These are phyloP conservation scores for Wickerhamomyces silvicola DNA, from an alignment of 805 yeast species.

Conservation along the genomic window DNA sequence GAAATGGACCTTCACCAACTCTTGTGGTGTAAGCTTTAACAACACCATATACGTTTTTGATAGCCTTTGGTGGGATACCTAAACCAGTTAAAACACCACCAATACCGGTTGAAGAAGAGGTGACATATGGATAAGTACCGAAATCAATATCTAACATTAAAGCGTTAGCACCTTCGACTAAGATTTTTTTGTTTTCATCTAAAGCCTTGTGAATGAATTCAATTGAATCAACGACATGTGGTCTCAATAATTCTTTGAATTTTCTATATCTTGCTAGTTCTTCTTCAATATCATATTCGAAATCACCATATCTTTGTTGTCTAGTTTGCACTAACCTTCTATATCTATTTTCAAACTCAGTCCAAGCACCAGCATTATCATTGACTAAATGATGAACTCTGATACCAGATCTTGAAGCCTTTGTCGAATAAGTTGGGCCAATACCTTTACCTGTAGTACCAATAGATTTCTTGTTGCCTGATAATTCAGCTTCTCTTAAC, in stretches of 20 bases:
- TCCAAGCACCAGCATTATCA: constrained; percentile 89
- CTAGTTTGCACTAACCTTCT: constrained; percentile 74
- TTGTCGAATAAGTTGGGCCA: constrained; percentile 96
- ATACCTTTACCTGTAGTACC: constrained; percentile 99
- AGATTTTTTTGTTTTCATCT: constrained; percentile 69
- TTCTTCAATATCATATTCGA: constrained; percentile 76
- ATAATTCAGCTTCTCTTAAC: constrained; percentile 85
- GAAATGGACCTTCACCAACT: constrained; percentile 99
- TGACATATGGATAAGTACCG: constrained; percentile 97
- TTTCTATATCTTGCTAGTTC: constrained; percentile 74
- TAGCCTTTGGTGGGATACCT: constrained; percentile 87
- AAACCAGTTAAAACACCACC: constrained; percentile 98
- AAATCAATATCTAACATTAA: constrained; percentile 95
- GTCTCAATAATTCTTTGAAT: constrained; percentile 68
- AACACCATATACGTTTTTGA: constrained; percentile 84
- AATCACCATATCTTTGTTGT: constrained; percentile 86
- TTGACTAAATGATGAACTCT: constrained; percentile 94
- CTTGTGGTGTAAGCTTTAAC: constrained; percentile 98
- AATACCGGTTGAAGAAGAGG: constrained; percentile 91
- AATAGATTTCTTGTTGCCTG: constrained; percentile 65
- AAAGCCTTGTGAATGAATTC: constrained; percentile 77
- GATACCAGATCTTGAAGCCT: constrained; percentile 93
- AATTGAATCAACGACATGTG: constrained; percentile 92
- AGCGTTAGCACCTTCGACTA: constrained; percentile 98
- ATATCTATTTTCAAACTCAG: constrained; percentile 74